A percentile compares a stretch with the other conserved stretches of the same genome.
These are phyloP conservation scores for Alternaria ventricosa DNA, from an alignment of 2,329 filamentous ascomycete genomes.

Conservation along the genomic window DNA sequence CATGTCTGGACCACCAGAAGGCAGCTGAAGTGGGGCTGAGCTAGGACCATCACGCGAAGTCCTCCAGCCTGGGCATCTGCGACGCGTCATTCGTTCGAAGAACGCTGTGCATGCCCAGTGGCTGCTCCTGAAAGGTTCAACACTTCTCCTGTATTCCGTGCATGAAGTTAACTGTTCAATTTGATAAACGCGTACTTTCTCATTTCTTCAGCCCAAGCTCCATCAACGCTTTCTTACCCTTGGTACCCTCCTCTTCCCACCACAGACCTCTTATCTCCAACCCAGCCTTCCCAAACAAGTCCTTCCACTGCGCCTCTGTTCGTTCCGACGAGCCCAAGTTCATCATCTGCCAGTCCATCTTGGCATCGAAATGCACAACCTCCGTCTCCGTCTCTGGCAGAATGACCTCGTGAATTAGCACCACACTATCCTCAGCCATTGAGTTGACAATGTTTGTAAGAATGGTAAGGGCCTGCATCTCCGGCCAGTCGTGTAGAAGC, in stretches of 20 bases:
- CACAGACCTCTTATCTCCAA: conserved; percentile 47
- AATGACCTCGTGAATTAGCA: conserved; percentile 54
- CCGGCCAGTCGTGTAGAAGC: conserved; percentile 53
- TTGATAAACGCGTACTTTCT: not conserved
- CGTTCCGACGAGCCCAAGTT: conserved; percentile 48
- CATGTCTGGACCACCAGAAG: no score
- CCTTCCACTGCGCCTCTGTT: conserved; percentile 50
- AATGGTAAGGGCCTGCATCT: conserved; percentile 42
- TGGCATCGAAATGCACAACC: conserved; percentile 38
- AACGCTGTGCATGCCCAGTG: not conserved
- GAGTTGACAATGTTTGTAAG: conserved; percentile 28
- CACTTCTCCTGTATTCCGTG: no score
- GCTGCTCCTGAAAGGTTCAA: no score
- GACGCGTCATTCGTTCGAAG: not conserved
- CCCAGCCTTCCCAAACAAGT: conserved; percentile 41
- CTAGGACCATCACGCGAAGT: not conserved
- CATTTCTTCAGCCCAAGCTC: not conserved
- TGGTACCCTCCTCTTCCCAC: conserved; percentile 20
- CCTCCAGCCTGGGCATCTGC: not conserved
- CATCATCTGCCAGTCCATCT: conserved; percentile 55
- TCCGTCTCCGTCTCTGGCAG: conserved; percentile 43
- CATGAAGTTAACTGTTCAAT: no score
- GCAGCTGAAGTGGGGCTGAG: not conserved
- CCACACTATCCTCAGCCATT: conserved; percentile 44
- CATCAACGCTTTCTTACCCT: not conserved